A percentile compares a stretch with the other conserved stretches of the same genome.
Evolutionary conservation across 495 filamentous ascomycete genomes (phyloP).

Genomic region (Amorphotheca resinae): DNA sequence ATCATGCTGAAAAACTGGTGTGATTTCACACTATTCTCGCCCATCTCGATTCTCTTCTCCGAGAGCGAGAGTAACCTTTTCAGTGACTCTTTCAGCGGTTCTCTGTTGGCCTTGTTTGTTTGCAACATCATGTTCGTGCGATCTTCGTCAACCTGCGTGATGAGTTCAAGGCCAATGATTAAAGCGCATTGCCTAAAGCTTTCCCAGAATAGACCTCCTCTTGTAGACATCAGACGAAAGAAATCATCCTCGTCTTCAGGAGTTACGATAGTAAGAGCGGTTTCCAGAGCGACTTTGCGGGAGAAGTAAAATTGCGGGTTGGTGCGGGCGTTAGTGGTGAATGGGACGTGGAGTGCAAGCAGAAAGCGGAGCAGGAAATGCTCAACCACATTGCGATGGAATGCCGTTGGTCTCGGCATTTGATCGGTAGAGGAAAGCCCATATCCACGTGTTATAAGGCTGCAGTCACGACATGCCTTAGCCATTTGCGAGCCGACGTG

Average conservation of each 20-base stretch:
- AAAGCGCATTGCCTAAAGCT: conserved; percentile 25
- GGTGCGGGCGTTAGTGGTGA: conserved; percentile 33
- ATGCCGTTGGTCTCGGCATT: neutral
- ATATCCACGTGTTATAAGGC: neutral
- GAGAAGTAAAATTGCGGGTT: conserved; percentile 45
- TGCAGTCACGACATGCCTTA: neutral
- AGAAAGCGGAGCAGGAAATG: conserved; percentile 39
- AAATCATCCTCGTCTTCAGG: conserved; percentile 30
- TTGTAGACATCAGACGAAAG: conserved; percentile 26
- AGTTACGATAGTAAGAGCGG: conserved; percentile 36
- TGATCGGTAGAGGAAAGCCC: neutral
- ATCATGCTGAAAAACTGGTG: conserved; percentile 35
- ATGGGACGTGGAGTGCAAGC: conserved; percentile 40
- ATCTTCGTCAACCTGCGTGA: conserved; percentile 23
- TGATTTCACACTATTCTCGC: conserved; percentile 39
- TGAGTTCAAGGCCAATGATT: conserved; percentile 29
- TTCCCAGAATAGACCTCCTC: conserved; percentile 39
- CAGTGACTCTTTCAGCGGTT: conserved; percentile 26
- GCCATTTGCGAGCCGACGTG: neutral
- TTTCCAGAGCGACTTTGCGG: conserved; percentile 39
- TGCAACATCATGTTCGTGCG: neutral
- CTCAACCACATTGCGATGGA: conserved; percentile 23
- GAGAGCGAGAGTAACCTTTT: conserved; percentile 24
- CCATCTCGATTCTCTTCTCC: conserved; percentile 28
- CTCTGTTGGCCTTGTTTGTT: conserved; percentile 22